These are phyloP conservation scores for Suillus luteus DNA, from an alignment of 768 basidiomycete species.

Conservation along the genomic window DNA sequence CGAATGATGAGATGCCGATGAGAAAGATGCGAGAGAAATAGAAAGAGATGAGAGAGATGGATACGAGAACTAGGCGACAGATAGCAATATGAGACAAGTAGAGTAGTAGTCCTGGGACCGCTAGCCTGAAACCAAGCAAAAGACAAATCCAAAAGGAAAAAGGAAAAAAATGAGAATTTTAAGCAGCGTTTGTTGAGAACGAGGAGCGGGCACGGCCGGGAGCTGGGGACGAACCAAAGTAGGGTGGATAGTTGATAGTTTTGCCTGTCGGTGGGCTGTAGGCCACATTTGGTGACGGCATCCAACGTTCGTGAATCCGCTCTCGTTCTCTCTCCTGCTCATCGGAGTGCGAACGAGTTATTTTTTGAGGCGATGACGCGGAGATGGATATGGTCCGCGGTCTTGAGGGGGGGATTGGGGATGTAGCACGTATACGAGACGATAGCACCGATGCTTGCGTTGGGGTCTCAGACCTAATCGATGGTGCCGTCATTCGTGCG, in stretches of 20 bases:
- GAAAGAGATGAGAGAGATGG: slow-evolving; percentile 18
- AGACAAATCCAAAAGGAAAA: slow-evolving; percentile 18
- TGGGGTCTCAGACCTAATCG: slow-evolving; percentile 21
- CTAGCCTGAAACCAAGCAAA: slow-evolving; percentile 28
- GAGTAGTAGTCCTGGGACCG: slow-evolving; percentile 31
- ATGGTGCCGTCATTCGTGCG: slow-evolving; percentile 31
- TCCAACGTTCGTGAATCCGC: slow-evolving; percentile 65
- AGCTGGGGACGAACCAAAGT: slow-evolving; percentile 20
- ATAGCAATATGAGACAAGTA: slow-evolving; percentile 40
- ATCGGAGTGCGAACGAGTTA: slow-evolving; percentile 62
- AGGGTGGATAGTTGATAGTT: slow-evolving; percentile 27
- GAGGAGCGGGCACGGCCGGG: slow-evolving; percentile 31
- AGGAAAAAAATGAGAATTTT: slow-evolving; percentile 15
- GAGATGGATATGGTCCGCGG: slow-evolving; percentile 51
- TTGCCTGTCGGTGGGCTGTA: slow-evolving; percentile 40
- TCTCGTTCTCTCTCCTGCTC: slow-evolving; percentile 52
- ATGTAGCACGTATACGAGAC: slow-evolving; percentile 30
- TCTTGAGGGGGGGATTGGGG: slow-evolving; percentile 41
- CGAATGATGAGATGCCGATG: slow-evolving; percentile 16
- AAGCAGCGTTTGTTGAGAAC: slow-evolving; percentile 38
- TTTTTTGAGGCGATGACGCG: slow-evolving; percentile 54
- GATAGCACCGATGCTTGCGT: slow-evolving; percentile 30
- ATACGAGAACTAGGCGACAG: slow-evolving; percentile 27
- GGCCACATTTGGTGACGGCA: slow-evolving; percentile 47
- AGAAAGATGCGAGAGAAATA: slow-evolving; percentile 15